phyloP scores from a whole-genome alignment of 345 rosid species.

The Turritis glabra region DNA sequence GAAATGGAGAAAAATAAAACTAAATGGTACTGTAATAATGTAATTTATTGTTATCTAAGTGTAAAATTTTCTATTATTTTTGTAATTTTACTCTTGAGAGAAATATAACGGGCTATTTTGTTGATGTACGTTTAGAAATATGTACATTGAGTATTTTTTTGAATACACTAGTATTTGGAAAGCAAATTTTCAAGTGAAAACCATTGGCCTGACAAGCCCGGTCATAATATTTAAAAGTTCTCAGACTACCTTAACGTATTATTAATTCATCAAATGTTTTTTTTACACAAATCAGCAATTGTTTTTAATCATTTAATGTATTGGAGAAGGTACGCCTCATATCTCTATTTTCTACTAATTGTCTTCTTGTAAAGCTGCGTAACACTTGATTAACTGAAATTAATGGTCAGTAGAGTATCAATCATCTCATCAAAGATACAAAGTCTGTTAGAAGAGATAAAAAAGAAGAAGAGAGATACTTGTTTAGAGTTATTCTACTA shows the following conservation, averaged over 20 bases:
- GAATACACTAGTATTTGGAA: too few species aligned
- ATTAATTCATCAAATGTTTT: not conserved
- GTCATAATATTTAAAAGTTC: not conserved
- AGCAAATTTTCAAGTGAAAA: not conserved
- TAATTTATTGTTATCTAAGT: too few species aligned
- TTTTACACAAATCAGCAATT: not conserved
- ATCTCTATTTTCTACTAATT: not conserved
- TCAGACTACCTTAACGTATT: not conserved
- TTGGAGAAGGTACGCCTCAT: conserved; percentile 2
- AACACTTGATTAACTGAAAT: not conserved
- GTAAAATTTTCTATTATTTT: too few species aligned
- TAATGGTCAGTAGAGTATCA: not conserved
- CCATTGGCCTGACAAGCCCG: not conserved
- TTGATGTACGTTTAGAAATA: too few species aligned
- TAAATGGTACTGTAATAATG: too few species aligned
- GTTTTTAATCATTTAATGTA: not conserved
- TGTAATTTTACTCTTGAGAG: too few species aligned
- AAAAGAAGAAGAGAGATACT: not conserved
- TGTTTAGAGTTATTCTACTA: not conserved
- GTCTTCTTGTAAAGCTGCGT: not conserved
- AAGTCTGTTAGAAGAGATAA: not conserved
- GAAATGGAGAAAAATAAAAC: too few species aligned
- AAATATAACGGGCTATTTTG: too few species aligned
- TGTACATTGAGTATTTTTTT: too few species aligned
- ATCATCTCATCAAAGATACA: not conserved